Evolutionary conservation across 345 rosid genomes (phyloP), one percentile per base, ranked within the genome.

Genomic region (Hibiscus mutabilis): DNA sequence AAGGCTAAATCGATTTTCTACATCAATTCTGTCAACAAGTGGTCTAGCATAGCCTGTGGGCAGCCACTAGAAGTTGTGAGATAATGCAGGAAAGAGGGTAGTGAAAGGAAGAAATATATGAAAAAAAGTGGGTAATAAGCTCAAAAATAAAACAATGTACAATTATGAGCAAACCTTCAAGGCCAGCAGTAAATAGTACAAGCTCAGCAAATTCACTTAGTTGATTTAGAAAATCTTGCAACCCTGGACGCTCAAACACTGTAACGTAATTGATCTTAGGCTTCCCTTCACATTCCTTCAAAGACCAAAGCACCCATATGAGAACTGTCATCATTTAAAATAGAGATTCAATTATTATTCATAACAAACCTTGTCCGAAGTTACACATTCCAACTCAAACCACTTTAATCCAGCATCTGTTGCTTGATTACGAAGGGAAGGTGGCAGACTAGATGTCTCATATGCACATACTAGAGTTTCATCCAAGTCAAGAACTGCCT

Each of bases 401-500:
- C 97, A 91, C 75, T 84, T 85, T 76, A 96, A 74, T 24, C 98
- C 96, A 15, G 91, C 86, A 74, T 87, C 93, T 5, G 75, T 81
- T 31, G 97, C 98, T 83, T 88, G 91, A 71, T 74, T 81, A 5
- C 87, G 87, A 12, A 89, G 77, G 59, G 81, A 37, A 77, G 82
- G 79, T 60, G 99, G 97, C 64, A 96, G 75, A 77, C 92, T 91
- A 6, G 93, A 85, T 0, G 91, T 87, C 85, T 96, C 99, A 14
- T 89, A 96, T 5, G 99, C 96, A 73, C 97, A 91, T 49, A 96
- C 91, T 68, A 96, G 84, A 52, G 98, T 96, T 79, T 96, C 99
- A 79, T 96, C 99, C 84, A 96, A 87, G 77, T 96, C 99, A 13
- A 96, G 91, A 80, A 96, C 99, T 52, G 92, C 98, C 99, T 96